Evolutionary conservation across 2,329 filamentous ascomycete genomes (phyloP).

Genomic region (Ophiocordyceps robertsii): DNA sequence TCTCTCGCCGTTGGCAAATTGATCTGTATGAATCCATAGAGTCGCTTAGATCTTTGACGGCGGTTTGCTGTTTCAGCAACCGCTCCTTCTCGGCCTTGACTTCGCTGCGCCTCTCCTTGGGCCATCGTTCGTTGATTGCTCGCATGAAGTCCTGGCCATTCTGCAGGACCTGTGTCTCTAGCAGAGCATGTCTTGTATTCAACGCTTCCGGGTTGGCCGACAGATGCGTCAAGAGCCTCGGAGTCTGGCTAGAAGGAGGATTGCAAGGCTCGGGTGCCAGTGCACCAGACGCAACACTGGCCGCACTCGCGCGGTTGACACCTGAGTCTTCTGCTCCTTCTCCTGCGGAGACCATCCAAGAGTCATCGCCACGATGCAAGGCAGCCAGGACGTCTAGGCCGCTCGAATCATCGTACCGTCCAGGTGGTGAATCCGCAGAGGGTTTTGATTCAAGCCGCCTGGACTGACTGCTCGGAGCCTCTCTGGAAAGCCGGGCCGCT

Average conservation of each 20-base stretch:
- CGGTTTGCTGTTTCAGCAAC: slow-evolving; percentile 30
- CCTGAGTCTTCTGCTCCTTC: background rate
- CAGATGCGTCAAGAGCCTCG: slow-evolving; percentile 15
- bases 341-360: background rate
- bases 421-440: background rate
- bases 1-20: slow-evolving; percentile 29
- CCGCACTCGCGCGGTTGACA: background rate
- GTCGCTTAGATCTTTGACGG: slow-evolving; percentile 24
- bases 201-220: slow-evolving; percentile 17
- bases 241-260: slow-evolving; percentile 11
- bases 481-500: background rate
- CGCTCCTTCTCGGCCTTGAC: slow-evolving; percentile 37
- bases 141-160: slow-evolving; percentile 34
- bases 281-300: background rate
- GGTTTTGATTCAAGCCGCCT: background rate
- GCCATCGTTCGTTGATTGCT: slow-evolving; percentile 31
- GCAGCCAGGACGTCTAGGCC: background rate
- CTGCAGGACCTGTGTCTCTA: slow-evolving; percentile 29
- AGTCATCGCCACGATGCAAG: background rate
- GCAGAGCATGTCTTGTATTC: slow-evolving; percentile 18
- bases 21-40: slow-evolving; percentile 28
- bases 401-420: background rate
- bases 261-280: background rate
- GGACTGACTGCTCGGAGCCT: background rate
- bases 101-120: slow-evolving; percentile 28